Conservation (phyloP, 2,329 filamentous ascomycete genomes). For the Pseudogymnoascus sp. region DNA sequence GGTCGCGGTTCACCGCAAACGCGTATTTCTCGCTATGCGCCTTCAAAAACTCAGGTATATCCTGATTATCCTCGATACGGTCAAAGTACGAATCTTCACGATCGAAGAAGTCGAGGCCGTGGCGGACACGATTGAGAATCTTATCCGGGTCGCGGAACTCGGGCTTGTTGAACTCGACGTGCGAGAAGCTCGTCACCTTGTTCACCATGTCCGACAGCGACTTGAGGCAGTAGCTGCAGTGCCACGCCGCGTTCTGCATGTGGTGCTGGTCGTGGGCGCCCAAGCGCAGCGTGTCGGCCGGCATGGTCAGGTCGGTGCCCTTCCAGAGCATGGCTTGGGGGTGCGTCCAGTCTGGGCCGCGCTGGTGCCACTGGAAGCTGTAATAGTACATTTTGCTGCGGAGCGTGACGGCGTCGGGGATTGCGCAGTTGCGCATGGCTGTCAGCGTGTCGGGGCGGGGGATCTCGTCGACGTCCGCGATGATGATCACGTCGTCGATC, state of each 20-base stretch:
- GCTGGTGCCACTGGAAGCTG: constrained; percentile 33
- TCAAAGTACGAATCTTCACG: constrained; percentile 29
- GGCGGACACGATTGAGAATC: constrained; percentile 36
- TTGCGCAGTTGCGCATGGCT: constrained; percentile 31
- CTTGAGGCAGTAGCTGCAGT: constrained; percentile 39
- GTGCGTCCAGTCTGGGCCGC: constrained; percentile 34
- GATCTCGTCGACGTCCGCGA: constrained; percentile 42
- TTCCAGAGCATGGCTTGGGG: constrained; percentile 39
- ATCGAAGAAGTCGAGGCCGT: constrained; percentile 38
- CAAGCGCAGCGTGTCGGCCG: constrained; percentile 35
- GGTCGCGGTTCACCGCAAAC: constrained; percentile 22
- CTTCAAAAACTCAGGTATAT: constrained; percentile 37
- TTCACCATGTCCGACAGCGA: constrained; percentile 35
- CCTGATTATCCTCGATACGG: constrained; percentile 34
- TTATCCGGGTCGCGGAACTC: constrained; percentile 34
- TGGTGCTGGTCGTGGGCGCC: constrained; percentile 21
- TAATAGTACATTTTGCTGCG: constrained; percentile 34
- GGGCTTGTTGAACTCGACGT: constrained; percentile 33
- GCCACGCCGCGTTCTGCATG: constrained; percentile 37
- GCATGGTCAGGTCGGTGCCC: constrained; percentile 31
- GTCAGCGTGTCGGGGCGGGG: constrained; percentile 30
- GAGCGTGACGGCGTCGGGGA: constrained; percentile 29
- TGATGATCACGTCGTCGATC: constrained; percentile 36
- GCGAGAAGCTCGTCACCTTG: constrained; percentile 39
- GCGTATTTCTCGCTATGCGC: constrained; percentile 16